Percentiles rank a stretch among this genome's conserved stretches.
Evolutionary conservation across 805 yeast species (phyloP).

Genomic region (Candida orba): DNA sequence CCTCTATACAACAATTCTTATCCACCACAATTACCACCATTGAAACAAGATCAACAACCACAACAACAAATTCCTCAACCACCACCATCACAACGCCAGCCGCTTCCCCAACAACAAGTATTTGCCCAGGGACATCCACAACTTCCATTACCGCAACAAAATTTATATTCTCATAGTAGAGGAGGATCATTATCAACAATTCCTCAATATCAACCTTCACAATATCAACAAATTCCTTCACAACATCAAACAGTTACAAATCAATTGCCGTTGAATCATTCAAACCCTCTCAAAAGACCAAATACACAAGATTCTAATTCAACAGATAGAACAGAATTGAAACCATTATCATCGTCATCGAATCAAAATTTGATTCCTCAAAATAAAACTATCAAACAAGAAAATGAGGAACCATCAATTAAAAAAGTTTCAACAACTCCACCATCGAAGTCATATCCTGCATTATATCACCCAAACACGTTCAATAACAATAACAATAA

Average conservation of each 20-base stretch:
- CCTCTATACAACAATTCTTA: slow-evolving; percentile 4
- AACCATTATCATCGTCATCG: slow-evolving; percentile 8
- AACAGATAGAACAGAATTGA: slow-evolving; percentile 17
- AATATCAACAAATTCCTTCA: not conserved
- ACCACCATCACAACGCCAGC: slow-evolving; percentile 1
- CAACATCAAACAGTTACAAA: not conserved
- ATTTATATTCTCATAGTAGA: not conserved
- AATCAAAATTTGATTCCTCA: not conserved
- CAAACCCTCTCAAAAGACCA: slow-evolving; percentile 8
- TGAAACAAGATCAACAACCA: slow-evolving; percentile 8
- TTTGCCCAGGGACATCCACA: slow-evolving; percentile 4
- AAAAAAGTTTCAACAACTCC: slow-evolving; percentile 5
- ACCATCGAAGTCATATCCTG: slow-evolving; percentile 11
- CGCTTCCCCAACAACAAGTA: not conserved
- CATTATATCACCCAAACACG: slow-evolving; percentile 4
- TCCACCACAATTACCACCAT: slow-evolving; percentile 15
- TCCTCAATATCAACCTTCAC: not conserved
- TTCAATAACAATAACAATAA: slow-evolving; percentile 8
- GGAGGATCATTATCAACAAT: not conserved
- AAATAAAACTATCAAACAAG: slow-evolving; percentile 5
- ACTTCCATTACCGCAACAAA: not conserved
- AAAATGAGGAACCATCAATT: slow-evolving; percentile 13
- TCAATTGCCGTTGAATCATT: slow-evolving; percentile 6
- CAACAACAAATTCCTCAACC: not conserved
- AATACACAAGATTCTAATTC: slow-evolving; percentile 13